Conservation (phyloP, 257 asterid genomes). For the Prunella vulgaris region DNA sequence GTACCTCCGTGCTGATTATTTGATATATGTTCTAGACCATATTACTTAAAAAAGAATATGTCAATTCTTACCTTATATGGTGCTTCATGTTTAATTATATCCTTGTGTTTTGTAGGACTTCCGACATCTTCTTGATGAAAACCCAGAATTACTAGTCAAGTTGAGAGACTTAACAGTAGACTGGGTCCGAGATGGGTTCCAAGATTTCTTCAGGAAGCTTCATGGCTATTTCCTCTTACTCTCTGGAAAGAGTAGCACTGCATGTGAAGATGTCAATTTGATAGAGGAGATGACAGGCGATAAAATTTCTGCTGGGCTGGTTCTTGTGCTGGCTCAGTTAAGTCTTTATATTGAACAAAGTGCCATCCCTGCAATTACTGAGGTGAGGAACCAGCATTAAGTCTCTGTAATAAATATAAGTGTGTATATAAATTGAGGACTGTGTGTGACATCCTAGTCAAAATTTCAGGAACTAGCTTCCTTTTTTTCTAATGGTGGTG, state of each 20-base stretch:
- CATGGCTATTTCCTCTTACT: constrained; percentile 59
- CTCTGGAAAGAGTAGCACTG: constrained; percentile 60
- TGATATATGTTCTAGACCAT: constrained; percentile 14
- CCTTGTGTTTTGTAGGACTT: constrained; percentile 56
- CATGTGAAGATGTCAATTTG: constrained; percentile 43
- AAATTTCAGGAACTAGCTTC: constrained; percentile 81
- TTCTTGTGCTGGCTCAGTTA: constrained; percentile 77
- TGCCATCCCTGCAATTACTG: constrained; percentile 79
- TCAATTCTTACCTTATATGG: neutral
- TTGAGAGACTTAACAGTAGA: constrained; percentile 62
- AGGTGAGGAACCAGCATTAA: constrained; percentile 42
- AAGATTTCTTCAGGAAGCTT: constrained; percentile 76
- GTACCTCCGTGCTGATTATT: neutral
- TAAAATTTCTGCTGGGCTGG: constrained; percentile 77
- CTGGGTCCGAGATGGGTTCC: constrained; percentile 96
- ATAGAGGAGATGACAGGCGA: constrained; percentile 51
- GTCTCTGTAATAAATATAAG: neutral
- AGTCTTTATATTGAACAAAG: constrained; percentile 69
- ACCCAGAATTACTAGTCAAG: constrained; percentile 53
- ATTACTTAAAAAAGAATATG: neutral
- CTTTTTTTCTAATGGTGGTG: constrained; percentile 70
- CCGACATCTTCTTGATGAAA: constrained; percentile 72
- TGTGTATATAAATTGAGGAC: neutral
- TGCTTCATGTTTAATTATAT: constrained; percentile 20
- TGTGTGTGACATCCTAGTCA: constrained; percentile 14